phyloP scores from a whole-genome alignment of 805 yeast species.

The Sungouiozyma ichnusensis region DNA sequence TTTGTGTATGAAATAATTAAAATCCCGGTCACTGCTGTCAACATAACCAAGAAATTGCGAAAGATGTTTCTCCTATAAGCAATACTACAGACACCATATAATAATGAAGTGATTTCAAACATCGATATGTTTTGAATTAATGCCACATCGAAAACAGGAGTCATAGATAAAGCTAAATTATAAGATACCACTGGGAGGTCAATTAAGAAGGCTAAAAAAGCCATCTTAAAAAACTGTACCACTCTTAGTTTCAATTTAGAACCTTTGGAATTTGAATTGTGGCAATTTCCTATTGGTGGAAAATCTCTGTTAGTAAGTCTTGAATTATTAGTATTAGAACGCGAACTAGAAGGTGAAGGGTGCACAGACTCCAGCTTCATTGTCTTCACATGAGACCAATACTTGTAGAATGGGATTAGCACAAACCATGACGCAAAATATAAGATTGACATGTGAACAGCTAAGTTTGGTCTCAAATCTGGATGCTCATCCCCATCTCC shows the following conservation, averaged over 20 bases:
- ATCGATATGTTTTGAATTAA: constrained; percentile 24
- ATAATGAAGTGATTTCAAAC: constrained; percentile 26
- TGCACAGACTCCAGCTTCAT: not conserved
- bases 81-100: constrained; percentile 24
- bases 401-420: constrained; percentile 14
- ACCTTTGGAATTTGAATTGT: too few species aligned
- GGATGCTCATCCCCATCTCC: constrained; percentile 6
- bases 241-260: not conserved
- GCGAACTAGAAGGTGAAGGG: not conserved
- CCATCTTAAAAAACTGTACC: constrained; percentile 8
- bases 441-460: constrained; percentile 16
- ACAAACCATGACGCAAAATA: constrained; percentile 21
- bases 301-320: not conserved
- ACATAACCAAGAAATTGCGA: constrained; percentile 21
- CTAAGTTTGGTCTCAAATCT: constrained; percentile 6
- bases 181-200: constrained; percentile 15
- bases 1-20: constrained; percentile 26
- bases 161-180: constrained; percentile 17
- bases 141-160: constrained; percentile 26
- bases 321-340: not conserved
- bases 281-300: not conserved
- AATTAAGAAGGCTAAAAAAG: constrained; percentile 13
- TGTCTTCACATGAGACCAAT: constrained; percentile 4
- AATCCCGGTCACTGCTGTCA: constrained; percentile 20
- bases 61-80: constrained; percentile 18